These are phyloP conservation scores for Suillus spraguei DNA, from an alignment of 768 basidiomycete species.

Conservation along the genomic window DNA sequence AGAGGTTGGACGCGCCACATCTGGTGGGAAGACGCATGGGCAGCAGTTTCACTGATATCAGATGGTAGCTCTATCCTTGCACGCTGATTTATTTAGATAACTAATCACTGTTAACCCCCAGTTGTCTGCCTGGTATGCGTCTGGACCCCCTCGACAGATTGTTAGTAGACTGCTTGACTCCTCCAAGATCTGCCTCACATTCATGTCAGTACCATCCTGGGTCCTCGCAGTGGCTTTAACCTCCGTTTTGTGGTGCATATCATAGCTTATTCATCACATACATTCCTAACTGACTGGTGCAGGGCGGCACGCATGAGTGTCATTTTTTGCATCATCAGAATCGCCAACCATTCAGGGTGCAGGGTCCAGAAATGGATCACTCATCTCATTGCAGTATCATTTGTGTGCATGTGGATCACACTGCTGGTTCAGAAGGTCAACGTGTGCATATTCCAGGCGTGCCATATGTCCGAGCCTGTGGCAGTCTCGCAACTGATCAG, in stretches of 20 bases:
- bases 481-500: slow-evolving; percentile 23
- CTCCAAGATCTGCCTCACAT: slow-evolving; percentile 5
- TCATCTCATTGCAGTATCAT: slow-evolving; percentile 18
- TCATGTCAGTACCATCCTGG: slow-evolving; percentile 17
- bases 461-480: slow-evolving; percentile 12
- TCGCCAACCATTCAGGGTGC: slow-evolving; percentile 19
- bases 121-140: slow-evolving; percentile 16
- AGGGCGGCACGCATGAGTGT: slow-evolving; percentile 31
- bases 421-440: slow-evolving; percentile 16
- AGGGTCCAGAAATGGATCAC: slow-evolving; percentile 12
- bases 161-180: slow-evolving; percentile 11
- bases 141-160: slow-evolving; percentile 8
- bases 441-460: slow-evolving; percentile 13
- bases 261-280: too few relatives aligned
- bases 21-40: slow-evolving; percentile 32
- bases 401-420: slow-evolving; percentile 17
- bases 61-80: slow-evolving; percentile 12
- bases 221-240: slow-evolving; percentile 18
- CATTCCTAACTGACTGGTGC: not conserved
- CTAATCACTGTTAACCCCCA: not conserved
- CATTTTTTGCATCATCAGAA: slow-evolving; percentile 24
- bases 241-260: slow-evolving; percentile 23
- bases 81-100: not conserved
- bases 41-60: slow-evolving; percentile 15
- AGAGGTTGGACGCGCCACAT: slow-evolving; percentile 20